These are phyloP conservation scores for Amanita muscaria DNA, from an alignment of 768 basidiomycete species.

Conservation along the genomic window DNA sequence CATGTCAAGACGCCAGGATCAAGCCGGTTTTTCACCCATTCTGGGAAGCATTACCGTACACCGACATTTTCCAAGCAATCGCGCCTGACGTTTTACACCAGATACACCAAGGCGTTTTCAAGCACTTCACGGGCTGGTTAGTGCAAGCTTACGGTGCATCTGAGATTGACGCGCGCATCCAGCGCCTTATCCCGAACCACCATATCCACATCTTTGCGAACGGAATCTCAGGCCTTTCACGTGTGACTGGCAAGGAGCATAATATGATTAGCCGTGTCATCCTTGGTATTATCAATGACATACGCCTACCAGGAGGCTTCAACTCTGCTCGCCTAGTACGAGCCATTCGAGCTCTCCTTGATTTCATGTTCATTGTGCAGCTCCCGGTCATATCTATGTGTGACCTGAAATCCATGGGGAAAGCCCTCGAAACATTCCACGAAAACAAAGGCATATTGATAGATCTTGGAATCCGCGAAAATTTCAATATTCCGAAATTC, in stretches of 20 bases:
- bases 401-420: conserved; percentile 8
- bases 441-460: conserved; percentile 19
- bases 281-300: conserved; percentile 6
- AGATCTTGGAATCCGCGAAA: conserved; percentile 15
- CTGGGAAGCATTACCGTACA: conserved; percentile 25
- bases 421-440: conserved; percentile 18
- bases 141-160: conserved; percentile 10
- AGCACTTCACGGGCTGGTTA: conserved; percentile 26
- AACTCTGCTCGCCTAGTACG: not conserved
- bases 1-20: not conserved
- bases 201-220: conserved; percentile 23
- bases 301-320: not conserved
- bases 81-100: conserved; percentile 36
- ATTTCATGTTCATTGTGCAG: conserved; percentile 18
- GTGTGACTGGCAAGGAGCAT: conserved; percentile 6
- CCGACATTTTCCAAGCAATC: conserved; percentile 24
- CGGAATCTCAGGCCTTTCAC: conserved; percentile 24
- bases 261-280: conserved; percentile 8
- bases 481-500: conserved; percentile 22
- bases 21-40: conserved; percentile 7
- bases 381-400: conserved; percentile 2
- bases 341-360: conserved; percentile 13
- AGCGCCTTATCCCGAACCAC: conserved; percentile 15
- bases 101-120: conserved; percentile 32
- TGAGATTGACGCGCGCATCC: conserved; percentile 24